Percentiles rank a stretch among this genome's conserved stretches.
phyloP scores from a whole-genome alignment of 305 asterid genomes.

The Plantago coronopus region DNA sequence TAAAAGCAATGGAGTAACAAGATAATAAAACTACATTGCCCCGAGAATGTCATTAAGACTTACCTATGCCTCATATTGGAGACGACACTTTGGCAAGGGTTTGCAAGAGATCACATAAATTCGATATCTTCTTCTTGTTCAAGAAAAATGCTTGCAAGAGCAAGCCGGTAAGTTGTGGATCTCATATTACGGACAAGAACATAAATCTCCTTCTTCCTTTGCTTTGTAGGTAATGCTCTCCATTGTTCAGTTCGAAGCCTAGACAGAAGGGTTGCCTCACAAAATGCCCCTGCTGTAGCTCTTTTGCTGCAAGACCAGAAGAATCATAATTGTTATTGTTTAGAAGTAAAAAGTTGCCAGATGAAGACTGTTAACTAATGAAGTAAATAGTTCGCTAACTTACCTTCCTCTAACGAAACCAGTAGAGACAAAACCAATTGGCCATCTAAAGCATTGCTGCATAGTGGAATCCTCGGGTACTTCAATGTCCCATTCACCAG shows the following conservation, averaged over 20 bases:
- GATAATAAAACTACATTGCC: no score
- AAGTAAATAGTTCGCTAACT: constrained; percentile 15
- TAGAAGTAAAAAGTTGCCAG: neutral
- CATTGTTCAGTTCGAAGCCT: constrained; percentile 69
- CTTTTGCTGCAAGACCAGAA: constrained; percentile 59
- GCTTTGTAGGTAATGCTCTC: constrained; percentile 39
- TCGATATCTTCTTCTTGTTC: constrained; percentile 64
- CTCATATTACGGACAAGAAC: constrained; percentile 81
- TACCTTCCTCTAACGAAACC: constrained; percentile 91
- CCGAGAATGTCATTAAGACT: neutral
- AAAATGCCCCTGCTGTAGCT: constrained; percentile 55
- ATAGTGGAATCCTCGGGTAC: constrained; percentile 43
- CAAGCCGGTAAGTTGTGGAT: constrained; percentile 82
- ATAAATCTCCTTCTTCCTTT: constrained; percentile 67
- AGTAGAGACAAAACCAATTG: constrained; percentile 75
- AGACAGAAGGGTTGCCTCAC: constrained; percentile 70
- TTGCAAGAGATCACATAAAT: constrained; percentile 41
- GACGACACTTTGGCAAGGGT: neutral
- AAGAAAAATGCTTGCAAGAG: constrained; percentile 68
- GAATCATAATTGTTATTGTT: neutral
- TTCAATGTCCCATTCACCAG: constrained; percentile 63
- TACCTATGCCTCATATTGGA: constrained; percentile 6
- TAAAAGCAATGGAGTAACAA: no score
- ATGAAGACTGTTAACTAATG: neutral
- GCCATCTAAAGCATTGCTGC: constrained; percentile 48